phyloP scores from a whole-genome alignment of 768 basidiomycete species.

The Russula earlei region DNA sequence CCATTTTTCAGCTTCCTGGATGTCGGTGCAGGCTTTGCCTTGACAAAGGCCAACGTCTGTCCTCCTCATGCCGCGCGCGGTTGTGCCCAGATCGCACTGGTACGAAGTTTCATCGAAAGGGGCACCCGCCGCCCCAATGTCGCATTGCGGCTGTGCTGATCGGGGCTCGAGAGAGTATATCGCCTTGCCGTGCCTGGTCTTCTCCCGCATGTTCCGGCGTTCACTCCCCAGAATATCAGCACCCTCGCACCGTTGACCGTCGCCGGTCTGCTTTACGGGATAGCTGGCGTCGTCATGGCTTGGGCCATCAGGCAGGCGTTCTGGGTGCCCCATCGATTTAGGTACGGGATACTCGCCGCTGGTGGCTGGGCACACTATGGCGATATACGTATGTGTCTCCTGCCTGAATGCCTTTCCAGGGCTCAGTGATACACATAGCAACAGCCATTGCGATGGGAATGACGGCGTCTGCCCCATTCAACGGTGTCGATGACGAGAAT shows the following conservation, averaged over 20 bases:
- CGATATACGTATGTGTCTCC: constrained; percentile 48
- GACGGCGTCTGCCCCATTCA: constrained; percentile 52
- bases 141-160: neutral
- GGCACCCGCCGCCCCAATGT: neutral
- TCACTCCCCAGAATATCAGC: constrained; percentile 45
- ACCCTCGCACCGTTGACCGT: constrained; percentile 54
- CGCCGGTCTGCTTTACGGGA: constrained; percentile 50
- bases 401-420: neutral
- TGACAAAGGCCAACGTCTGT: constrained; percentile 54
- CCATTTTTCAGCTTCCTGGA: constrained; percentile 43
- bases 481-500: constrained; percentile 44
- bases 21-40: constrained; percentile 43
- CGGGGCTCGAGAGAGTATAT: constrained; percentile 34
- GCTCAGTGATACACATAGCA: constrained; percentile 32
- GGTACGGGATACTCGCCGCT: constrained; percentile 59
- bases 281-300: constrained; percentile 43
- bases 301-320: constrained; percentile 52
- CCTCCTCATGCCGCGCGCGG: constrained; percentile 49
- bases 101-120: constrained; percentile 19
- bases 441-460: constrained; percentile 58
- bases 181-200: constrained; percentile 53
- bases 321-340: constrained; percentile 71
- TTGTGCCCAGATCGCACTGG: constrained; percentile 51
- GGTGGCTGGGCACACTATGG: constrained; percentile 63
- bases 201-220: constrained; percentile 67